Percentiles rank a stretch among this genome's conserved stretches.
phyloP scores from a whole-genome alignment of 768 basidiomycete genomes.

The Boletus tomentosulus region DNA sequence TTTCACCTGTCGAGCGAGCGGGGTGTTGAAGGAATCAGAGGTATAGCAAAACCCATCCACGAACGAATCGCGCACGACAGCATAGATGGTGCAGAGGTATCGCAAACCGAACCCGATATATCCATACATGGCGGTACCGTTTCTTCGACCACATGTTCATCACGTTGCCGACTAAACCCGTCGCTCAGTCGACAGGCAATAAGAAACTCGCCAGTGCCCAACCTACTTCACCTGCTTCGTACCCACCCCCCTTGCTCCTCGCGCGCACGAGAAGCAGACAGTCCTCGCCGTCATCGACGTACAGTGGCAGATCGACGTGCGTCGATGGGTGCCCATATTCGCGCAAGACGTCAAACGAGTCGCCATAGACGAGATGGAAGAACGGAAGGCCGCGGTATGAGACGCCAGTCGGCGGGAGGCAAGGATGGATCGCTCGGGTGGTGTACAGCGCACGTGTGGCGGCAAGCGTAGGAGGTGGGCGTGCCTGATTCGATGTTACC shows the following conservation, averaged over 20 bases:
- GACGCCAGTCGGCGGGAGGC: conserved; percentile 57
- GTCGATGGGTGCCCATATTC: conserved; percentile 78
- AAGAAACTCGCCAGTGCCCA: conserved; percentile 85
- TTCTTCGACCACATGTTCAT: conserved; percentile 1
- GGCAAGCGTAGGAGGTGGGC: conserved; percentile 23
- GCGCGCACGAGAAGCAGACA: conserved; percentile 73
- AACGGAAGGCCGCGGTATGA: conserved; percentile 74
- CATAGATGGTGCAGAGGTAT: conserved; percentile 14
- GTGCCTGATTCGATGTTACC: conserved; percentile 11
- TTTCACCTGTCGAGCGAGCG: conserved; percentile 1
- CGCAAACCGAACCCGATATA: conserved; percentile 10
- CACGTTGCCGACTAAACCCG: conserved; percentile 1
- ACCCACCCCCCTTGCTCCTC: conserved; percentile 20
- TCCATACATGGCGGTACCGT: neutral
- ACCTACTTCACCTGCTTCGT: conserved; percentile 48
- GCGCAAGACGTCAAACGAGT: conserved; percentile 62
- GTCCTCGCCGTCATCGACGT: conserved; percentile 74
- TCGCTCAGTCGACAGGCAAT: conserved; percentile 46
- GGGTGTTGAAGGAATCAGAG: neutral
- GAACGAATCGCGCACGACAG: neutral
- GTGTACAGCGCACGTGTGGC: conserved; percentile 53
- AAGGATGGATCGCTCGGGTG: conserved; percentile 66
- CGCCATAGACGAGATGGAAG: conserved; percentile 62
- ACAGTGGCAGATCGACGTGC: conserved; percentile 68
- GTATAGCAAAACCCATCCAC: neutral